Evolutionary conservation across 129 eudicot species (phyloP).

Genomic region (Arctium lappa): DNA sequence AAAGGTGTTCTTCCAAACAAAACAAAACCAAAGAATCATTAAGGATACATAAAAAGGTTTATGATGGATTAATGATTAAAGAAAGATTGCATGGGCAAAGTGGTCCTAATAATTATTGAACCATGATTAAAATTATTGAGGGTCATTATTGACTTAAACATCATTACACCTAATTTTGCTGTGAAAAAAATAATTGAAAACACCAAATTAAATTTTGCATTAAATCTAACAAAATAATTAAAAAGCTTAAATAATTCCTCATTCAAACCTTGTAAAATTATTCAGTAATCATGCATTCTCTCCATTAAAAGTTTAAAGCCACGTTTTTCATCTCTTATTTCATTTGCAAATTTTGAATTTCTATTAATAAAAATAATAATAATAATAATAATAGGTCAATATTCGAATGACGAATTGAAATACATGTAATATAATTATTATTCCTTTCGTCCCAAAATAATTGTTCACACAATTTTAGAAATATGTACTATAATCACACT

Average conservation of each 20-base stretch:
- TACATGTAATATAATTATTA: too few relatives aligned
- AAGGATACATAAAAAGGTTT: conserved; percentile 1
- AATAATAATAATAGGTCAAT: too few relatives aligned
- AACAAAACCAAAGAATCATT: not conserved
- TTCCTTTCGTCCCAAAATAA: too few relatives aligned
- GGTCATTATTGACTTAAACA: conserved; percentile 19
- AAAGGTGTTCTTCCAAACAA: not conserved
- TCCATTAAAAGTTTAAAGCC: not conserved
- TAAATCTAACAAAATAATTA: conserved; percentile 23
- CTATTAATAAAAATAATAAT: too few relatives aligned
- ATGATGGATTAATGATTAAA: conserved; percentile 11
- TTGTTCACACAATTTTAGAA: too few relatives aligned
- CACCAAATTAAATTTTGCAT: conserved; percentile 12
- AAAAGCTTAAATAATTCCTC: conserved; percentile 10
- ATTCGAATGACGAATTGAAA: too few relatives aligned
- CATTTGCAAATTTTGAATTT: not conserved
- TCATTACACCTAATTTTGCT: conserved; percentile 23
- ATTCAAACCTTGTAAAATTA: not conserved
- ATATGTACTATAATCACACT: too few relatives aligned
- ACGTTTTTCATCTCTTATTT: not conserved
- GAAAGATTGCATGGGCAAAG: conserved; percentile 4
- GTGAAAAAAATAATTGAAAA: conserved; percentile 18
- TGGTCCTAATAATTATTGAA: conserved; percentile 20
- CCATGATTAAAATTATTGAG: conserved; percentile 11
- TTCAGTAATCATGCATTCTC: not conserved